Conservation (phyloP, 2,329 filamentous ascomycete species). For the Penicillium hordei region DNA sequence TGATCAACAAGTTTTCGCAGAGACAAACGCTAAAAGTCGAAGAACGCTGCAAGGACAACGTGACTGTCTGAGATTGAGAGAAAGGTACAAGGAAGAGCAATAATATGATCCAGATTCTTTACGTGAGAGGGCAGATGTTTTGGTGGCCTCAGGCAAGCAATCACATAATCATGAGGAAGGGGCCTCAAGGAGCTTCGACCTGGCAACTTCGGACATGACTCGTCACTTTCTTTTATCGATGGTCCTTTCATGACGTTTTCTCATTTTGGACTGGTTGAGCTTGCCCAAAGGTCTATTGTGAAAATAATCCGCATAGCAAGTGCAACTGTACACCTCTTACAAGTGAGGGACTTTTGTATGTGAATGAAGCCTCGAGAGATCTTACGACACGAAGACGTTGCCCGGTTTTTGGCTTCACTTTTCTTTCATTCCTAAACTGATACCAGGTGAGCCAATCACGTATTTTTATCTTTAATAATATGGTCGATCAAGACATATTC, state of each 20-base stretch:
- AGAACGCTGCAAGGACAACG: not conserved
- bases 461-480: not conserved
- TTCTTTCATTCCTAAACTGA: not conserved
- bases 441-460: not conserved
- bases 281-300: not conserved
- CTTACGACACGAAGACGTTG: too few species aligned
- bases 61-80: not conserved
- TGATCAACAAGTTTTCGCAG: not conserved
- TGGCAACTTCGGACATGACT: not conserved
- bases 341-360: not conserved
- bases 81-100: not conserved
- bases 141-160: not conserved
- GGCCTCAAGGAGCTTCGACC: not conserved
- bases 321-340: not conserved
- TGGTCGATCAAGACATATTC: not conserved
- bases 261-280: not conserved
- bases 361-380: not conserved
- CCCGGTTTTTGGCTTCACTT: not conserved
- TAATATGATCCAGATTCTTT: not conserved
- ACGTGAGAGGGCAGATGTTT: conserved; percentile 2
- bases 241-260: not conserved
- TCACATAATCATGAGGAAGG: conserved; percentile 8
- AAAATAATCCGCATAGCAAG: too few species aligned
- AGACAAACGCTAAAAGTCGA: not conserved
- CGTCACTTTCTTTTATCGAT: not conserved